Evolutionary conservation across 2,329 filamentous ascomycete species (phyloP).

Genomic region (Chaetothyriales sp.): DNA sequence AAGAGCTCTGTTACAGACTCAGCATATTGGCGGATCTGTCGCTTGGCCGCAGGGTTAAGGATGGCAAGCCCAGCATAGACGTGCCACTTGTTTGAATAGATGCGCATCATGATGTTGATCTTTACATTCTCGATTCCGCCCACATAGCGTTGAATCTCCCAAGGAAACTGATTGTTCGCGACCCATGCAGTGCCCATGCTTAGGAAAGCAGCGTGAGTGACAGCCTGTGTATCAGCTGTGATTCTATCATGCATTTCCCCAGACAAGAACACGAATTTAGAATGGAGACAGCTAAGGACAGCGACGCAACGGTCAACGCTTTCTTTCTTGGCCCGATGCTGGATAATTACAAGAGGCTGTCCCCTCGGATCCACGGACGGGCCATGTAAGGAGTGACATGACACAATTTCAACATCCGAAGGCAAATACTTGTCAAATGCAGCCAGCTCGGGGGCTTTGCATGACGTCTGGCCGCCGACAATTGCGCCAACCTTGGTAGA

Average conservation of each 20-base stretch:
- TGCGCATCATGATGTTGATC: slow-evolving; percentile 92
- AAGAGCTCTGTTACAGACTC: slow-evolving; percentile 83
- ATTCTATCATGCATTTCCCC: slow-evolving; percentile 87
- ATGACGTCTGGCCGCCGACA: slow-evolving; percentile 93
- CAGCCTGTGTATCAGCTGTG: slow-evolving; percentile 93
- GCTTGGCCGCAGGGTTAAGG: slow-evolving; percentile 78
- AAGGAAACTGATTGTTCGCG: slow-evolving; percentile 86
- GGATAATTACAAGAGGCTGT: slow-evolving; percentile 82
- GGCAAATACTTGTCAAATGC: slow-evolving; percentile 86
- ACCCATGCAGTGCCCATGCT: slow-evolving; percentile 98
- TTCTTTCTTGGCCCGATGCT: slow-evolving; percentile 69
- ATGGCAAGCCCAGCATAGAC: slow-evolving; percentile 96
- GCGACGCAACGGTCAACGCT: slow-evolving; percentile 64
- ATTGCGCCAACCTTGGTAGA: slow-evolving; percentile 91
- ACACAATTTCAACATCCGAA: slow-evolving; percentile 77
- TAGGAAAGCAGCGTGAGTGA: slow-evolving; percentile 92
- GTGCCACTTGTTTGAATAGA: slow-evolving; percentile 98
- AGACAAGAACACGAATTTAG: slow-evolving; percentile 74
- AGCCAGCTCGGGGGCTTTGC: slow-evolving; percentile 89
- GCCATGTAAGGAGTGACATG: slow-evolving; percentile 91
- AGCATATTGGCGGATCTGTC: slow-evolving; percentile 90
- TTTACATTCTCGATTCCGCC: slow-evolving; percentile 98
- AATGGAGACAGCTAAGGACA: slow-evolving; percentile 68
- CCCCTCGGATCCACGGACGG: slow-evolving; percentile 75
- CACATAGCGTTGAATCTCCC: slow-evolving; percentile 89